These are phyloP conservation scores for Voacanga thouarsii DNA, from an alignment of 257 asterid genomes.

Conservation along the genomic window DNA sequence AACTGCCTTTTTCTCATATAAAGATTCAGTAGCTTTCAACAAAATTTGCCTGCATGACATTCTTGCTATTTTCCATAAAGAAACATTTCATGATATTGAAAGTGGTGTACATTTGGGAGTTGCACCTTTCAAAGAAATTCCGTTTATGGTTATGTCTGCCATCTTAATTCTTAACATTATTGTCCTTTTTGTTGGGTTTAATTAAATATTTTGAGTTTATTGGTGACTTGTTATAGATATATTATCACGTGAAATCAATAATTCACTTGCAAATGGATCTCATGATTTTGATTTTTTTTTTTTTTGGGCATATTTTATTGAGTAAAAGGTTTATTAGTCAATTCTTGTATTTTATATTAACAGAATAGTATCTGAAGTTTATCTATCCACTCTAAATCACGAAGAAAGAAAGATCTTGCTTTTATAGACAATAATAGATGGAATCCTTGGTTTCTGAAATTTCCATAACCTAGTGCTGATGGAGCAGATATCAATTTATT, in stretches of 20 bases:
- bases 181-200: background rate
- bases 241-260: background rate
- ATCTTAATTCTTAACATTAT: background rate
- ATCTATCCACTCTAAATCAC: background rate
- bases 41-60: background rate
- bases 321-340: background rate
- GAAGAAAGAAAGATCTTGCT: background rate
- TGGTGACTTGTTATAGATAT: background rate
- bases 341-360: background rate
- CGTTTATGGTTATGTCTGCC: background rate
- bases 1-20: background rate
- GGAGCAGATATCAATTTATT: background rate
- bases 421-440: background rate
- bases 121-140: background rate
- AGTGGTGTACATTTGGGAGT: background rate
- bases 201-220: too few relatives aligned
- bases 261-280: background rate
- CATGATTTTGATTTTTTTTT: background rate
- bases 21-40: background rate
- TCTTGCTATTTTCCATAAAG: background rate
- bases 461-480: background rate
- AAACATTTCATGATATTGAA: background rate
- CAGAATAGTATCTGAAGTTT: background rate
- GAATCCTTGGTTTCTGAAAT: background rate
- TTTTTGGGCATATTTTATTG: too few relatives aligned